These are phyloP conservation scores for Candida pseudocylindracea DNA, from an alignment of 1,139 yeast species.

Conservation along the genomic window DNA sequence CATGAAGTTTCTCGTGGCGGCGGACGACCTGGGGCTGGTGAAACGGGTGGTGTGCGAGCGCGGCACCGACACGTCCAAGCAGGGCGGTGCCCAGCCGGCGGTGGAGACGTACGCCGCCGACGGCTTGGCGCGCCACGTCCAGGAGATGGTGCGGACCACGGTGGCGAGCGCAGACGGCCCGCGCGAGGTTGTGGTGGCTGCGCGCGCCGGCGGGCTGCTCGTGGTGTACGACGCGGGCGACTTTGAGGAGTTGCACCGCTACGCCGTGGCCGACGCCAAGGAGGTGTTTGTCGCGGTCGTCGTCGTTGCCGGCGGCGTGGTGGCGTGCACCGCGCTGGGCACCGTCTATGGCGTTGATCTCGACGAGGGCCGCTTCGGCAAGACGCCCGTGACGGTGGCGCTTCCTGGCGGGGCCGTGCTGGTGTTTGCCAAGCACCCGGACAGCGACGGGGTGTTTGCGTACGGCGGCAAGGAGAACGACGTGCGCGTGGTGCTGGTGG, in stretches of 20 bases:
- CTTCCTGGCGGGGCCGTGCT: conserved; percentile 1
- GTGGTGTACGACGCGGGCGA: too few species aligned
- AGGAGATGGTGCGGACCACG: too few species aligned
- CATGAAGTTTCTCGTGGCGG: conserved; percentile 30
- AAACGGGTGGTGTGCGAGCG: conserved; percentile 31
- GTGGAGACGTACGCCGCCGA: conserved; percentile 6
- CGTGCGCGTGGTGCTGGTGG: conserved; percentile 24
- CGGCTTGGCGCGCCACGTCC: too few species aligned
- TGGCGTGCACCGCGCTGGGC: conserved; percentile 8
- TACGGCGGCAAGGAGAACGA: conserved; percentile 61
- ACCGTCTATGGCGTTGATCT: conserved; percentile 19
- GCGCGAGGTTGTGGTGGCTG: too few species aligned
- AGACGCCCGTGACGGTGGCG: conserved; percentile 10
- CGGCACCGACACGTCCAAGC: conserved; percentile 52
- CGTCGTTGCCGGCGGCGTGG: too few species aligned
- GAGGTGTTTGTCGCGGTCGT: too few species aligned
- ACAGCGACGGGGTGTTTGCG: conserved; percentile 26
- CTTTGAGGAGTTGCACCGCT: too few species aligned
- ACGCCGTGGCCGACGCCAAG: too few species aligned
- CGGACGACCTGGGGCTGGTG: conserved; percentile 32
- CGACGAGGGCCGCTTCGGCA: conserved; percentile 5
- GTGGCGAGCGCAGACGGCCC: too few species aligned
- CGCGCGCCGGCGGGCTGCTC: too few species aligned
- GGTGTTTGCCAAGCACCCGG: conserved; percentile 19
- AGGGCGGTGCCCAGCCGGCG: conserved; percentile 31